Percentiles rank a stretch among this genome's conserved stretches.
Evolutionary conservation across 306 rosid genomes (phyloP).

Genomic region (Prunus davidiana): DNA sequence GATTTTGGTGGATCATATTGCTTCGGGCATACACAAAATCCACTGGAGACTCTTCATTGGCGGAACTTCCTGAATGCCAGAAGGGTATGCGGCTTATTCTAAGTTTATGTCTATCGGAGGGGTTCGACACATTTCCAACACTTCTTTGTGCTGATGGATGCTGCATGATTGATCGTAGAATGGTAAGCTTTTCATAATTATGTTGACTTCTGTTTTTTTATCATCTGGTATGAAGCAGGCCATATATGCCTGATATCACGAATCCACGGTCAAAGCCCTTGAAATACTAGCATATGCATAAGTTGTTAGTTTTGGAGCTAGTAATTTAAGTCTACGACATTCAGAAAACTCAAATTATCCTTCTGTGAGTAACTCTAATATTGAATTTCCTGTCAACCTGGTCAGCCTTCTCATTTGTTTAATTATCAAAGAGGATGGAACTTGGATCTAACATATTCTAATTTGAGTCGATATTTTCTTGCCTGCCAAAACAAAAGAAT

Average conservation of each 20-base stretch:
- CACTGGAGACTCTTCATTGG: slow-evolving; percentile 82
- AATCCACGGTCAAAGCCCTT: not conserved
- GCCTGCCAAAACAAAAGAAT: too few species aligned
- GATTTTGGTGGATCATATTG: slow-evolving; percentile 97
- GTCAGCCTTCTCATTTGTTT: too few species aligned
- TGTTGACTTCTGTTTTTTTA: slow-evolving; percentile 3
- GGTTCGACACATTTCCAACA: slow-evolving; percentile 94
- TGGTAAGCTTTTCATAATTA: slow-evolving; percentile 54
- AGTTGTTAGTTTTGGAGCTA: not conserved
- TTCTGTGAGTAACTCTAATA: not conserved
- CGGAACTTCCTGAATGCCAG: slow-evolving; percentile 86
- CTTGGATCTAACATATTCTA: too few species aligned
- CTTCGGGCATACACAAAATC: slow-evolving; percentile 91
- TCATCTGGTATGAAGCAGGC: slow-evolving; percentile 7
- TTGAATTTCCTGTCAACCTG: too few species aligned
- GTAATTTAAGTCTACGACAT: not conserved
- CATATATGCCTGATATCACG: not conserved
- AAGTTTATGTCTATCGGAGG: slow-evolving; percentile 86
- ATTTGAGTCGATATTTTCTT: too few species aligned
- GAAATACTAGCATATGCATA: not conserved
- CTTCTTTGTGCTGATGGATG: slow-evolving; percentile 95
- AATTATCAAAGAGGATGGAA: too few species aligned
- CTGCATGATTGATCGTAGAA: slow-evolving; percentile 96
- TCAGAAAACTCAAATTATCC: not conserved
- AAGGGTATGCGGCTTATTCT: slow-evolving; percentile 93